Evolutionary conservation across 306 rosid species (phyloP).

Genomic region (Dalbergia cochinchinensis): DNA sequence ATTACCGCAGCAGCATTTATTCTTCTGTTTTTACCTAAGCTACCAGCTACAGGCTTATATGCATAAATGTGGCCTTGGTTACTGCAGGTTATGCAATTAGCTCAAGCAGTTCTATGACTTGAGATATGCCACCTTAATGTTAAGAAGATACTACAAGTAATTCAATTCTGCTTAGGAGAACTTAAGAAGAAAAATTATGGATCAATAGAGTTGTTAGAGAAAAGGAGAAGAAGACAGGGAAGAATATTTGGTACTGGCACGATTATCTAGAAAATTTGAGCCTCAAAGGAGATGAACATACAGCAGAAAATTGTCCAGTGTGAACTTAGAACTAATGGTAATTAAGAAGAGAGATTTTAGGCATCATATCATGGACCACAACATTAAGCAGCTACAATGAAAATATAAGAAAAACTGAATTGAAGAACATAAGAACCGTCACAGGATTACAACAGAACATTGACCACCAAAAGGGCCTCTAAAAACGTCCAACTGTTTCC

Average conservation of each 20-base stretch:
- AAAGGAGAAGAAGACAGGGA: constrained; percentile 1
- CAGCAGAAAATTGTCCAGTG: constrained; percentile 16
- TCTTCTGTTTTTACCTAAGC: not conserved
- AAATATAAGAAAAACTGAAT: constrained; percentile 32
- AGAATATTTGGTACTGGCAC: constrained; percentile 32
- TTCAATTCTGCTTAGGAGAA: not conserved
- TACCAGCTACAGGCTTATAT: not conserved
- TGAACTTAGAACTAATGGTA: constrained; percentile 21
- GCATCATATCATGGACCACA: constrained; percentile 46
- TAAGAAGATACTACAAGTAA: not conserved
- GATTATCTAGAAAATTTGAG: constrained; percentile 43
- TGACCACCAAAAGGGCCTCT: constrained; percentile 44
- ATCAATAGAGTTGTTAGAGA: constrained; percentile 21
- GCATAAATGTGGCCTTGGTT: no score
- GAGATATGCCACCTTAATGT: not conserved
- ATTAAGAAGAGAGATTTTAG: not conserved
- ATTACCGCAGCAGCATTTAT: not conserved
- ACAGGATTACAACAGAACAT: constrained; percentile 43
- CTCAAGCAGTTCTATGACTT: no score
- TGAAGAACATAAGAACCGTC: constrained; percentile 33
- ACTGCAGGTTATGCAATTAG: no score
- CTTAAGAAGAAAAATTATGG: not conserved
- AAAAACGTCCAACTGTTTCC: constrained; percentile 45
- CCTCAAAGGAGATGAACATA: constrained; percentile 42
- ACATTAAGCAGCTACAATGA: constrained; percentile 21